Conservation (phyloP, 139 green algal genomes). For the Micractinium sp. region DNA sequence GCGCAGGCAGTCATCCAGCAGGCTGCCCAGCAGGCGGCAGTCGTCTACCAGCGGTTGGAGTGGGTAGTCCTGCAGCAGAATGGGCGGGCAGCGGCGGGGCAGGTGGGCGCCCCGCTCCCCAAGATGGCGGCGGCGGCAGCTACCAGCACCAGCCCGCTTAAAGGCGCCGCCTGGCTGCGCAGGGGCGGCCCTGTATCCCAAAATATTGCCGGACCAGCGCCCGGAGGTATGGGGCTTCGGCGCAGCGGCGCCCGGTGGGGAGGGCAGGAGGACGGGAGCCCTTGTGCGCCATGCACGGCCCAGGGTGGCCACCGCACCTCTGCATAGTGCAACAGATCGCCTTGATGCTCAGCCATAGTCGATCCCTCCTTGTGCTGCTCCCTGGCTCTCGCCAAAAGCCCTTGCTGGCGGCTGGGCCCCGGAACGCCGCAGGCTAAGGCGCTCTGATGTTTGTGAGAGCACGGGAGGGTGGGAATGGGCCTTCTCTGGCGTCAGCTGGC, state of each 20-base stretch:
- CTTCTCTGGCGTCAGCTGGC: too few relatives aligned
- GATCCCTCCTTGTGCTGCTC: too few relatives aligned
- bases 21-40: constrained; percentile 79
- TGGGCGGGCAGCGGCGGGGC: neutral
- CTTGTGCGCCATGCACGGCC: neutral
- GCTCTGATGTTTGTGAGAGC: neutral
- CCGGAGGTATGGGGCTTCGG: too few relatives aligned
- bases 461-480: too few relatives aligned
- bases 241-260: too few relatives aligned
- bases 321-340: constrained; percentile 16
- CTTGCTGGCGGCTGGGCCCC: neutral
- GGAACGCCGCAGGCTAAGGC: neutral
- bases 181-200: neutral
- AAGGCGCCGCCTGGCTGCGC: neutral
- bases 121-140: neutral
- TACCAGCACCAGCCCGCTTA: too few relatives aligned
- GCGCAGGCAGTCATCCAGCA: constrained; percentile 86
- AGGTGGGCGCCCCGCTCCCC: neutral
- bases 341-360: constrained; percentile 24
- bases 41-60: constrained; percentile 72
- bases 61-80: constrained; percentile 16
- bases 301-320: neutral
- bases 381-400: neutral
- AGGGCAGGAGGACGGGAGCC: neutral
- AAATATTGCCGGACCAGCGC: neutral